Base-by-base conservation (phyloP, 495 filamentous ascomycete species). In the Annulohypoxylon maeteangense region DNA sequence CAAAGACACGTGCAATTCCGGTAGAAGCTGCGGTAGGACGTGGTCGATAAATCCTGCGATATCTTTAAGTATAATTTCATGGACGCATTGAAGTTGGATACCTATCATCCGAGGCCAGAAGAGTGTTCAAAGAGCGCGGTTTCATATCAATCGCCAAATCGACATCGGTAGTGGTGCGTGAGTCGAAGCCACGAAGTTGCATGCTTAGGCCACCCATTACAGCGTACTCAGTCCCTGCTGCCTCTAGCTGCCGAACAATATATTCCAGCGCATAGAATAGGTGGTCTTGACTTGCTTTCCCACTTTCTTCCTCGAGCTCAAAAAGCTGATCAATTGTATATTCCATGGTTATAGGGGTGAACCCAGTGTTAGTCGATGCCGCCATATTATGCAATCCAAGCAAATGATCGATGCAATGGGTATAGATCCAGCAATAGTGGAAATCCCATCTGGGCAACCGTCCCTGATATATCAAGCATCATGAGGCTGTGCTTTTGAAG, bases 231-330 rank as follows among this genome's bases (percentile, higher is more conserved):
- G 36, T 36, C 16, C 29, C 51, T 10, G 6, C n/a, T 4, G 16
- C 29, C n/a, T 55, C 51, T n/a, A 55, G n/a, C 51, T 34, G 27
- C 29, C n/a, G 51, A 36, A 55, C 51, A 23, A 55, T 29, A 36
- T 55, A 11, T 25, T 55, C 51, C 27, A 55, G 51, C 31, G 51
- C 51, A 55, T 55, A 36, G 11, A 34, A 55, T 11, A 55, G 16
- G 31, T 55, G 18, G 8, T 55, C 31, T 23, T 36, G 29, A 14
- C 29, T 55, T 25, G 51, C 51, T 22, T 34, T n/a, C 10, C 31
- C 51, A 36, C 29, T 34, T 22, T 55, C 27, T 55, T 55, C 51
- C n/a, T 55, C 51, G n/a, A 55, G 51, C 36, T 55, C 51, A 12
- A 55, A 55, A 36, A 55, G 51, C 12, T 55, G 51, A 20, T 55